These are phyloP conservation scores for Russula emetica DNA, from an alignment of 768 basidiomycete species.

Conservation along the genomic window DNA sequence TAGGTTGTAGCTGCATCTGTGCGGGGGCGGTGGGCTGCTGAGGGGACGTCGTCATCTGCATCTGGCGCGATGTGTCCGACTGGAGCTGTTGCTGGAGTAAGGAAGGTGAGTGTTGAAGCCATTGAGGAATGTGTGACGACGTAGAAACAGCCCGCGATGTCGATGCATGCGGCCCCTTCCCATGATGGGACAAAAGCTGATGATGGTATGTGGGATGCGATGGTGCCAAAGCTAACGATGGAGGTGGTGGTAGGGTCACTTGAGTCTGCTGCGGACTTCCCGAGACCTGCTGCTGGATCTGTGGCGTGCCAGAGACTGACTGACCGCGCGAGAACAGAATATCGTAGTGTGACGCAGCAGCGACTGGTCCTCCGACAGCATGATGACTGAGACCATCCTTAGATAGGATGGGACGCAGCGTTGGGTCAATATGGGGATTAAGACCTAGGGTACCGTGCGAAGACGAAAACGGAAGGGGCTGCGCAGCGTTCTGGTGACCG, in stretches of 20 bases:
- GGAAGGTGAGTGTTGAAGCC: neutral
- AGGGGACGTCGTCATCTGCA: neutral
- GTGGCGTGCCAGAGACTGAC: neutral
- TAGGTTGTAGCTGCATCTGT: neutral
- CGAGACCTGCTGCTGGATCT: conserved; percentile 1
- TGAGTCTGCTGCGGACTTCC: neutral
- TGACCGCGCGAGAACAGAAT: neutral
- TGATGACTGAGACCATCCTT: neutral
- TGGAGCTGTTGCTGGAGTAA: neutral
- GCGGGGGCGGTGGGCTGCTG: neutral
- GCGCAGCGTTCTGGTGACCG: neutral
- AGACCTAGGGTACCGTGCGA: neutral
- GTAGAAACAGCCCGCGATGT: neutral
- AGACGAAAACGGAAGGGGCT: neutral
- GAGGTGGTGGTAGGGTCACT: neutral
- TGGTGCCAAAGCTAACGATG: neutral
- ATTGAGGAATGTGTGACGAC: neutral
- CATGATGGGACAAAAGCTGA: neutral
- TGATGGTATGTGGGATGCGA: conserved; percentile 1
- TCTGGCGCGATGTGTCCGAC: neutral
- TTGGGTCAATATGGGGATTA: conserved; percentile 14
- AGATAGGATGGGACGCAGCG: neutral
- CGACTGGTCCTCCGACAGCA: neutral
- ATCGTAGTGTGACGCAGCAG: neutral
- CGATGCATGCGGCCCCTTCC: neutral